These are phyloP conservation scores for Sarocladium kiliense DNA, from an alignment of 2,329 filamentous ascomycete species.

Conservation along the genomic window DNA sequence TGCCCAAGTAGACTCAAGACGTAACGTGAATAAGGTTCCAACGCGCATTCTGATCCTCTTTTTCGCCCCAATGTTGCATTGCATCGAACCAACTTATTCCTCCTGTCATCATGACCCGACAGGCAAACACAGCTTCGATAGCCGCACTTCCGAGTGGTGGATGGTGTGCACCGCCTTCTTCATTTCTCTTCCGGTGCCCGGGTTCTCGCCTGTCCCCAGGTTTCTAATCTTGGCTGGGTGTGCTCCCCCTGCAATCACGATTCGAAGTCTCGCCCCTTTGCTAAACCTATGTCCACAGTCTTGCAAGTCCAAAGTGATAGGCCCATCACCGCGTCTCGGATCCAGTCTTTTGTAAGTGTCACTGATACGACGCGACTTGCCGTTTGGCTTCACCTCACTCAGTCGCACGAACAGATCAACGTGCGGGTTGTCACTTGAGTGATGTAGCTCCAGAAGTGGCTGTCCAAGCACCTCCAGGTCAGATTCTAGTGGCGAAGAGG, in stretches of 20 bases:
- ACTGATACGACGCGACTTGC: conserved; percentile 17
- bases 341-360: conserved; percentile 16
- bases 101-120: not conserved
- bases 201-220: conserved; percentile 16
- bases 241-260: conserved; percentile 18
- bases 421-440: conserved; percentile 19
- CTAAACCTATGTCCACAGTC: too few species aligned
- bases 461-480: conserved; percentile 16
- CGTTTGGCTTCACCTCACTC: too few species aligned
- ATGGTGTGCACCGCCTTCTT: conserved; percentile 13
- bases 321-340: too few species aligned
- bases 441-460: conserved; percentile 16
- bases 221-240: conserved; percentile 16
- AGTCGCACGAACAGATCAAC: conserved; percentile 21
- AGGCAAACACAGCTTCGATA: not conserved
- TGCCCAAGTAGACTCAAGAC: too few species aligned
- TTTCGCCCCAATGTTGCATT: not conserved
- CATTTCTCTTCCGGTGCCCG: conserved; percentile 13
- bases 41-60: not conserved
- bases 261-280: too few species aligned
- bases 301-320: too few species aligned
- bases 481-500: conserved; percentile 14
- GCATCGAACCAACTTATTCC: not conserved
- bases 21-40: too few species aligned
- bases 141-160: not conserved